These are phyloP conservation scores for Lithocarpus polystachyus DNA, from an alignment of 306 rosid genomes.

Conservation along the genomic window DNA sequence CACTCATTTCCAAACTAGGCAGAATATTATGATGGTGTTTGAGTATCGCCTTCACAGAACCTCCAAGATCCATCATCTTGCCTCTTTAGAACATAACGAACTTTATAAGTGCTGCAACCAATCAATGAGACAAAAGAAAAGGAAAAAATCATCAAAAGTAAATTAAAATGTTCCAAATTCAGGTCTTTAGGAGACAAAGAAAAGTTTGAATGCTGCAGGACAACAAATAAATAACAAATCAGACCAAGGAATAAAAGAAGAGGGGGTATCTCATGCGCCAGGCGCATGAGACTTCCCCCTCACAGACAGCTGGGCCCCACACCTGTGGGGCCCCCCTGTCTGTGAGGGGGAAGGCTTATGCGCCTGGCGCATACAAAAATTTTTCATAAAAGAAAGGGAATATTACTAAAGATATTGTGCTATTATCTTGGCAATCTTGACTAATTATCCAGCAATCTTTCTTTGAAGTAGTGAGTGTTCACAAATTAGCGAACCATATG, in stretches of 20 bases:
- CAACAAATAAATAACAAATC: background rate
- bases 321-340: no score
- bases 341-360: no score
- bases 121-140: constrained; percentile 8
- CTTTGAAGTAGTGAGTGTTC: no score
- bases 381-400: background rate
- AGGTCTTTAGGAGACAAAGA: background rate
- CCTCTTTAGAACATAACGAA: constrained; percentile 67
- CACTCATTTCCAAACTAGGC: constrained; percentile 24
- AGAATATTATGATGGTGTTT: constrained; percentile 39
- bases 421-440: background rate
- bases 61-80: constrained; percentile 95
- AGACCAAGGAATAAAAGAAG: background rate
- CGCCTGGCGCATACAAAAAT: no score
- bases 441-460: background rate
- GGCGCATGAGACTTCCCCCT: no score
- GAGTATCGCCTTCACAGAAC: constrained; percentile 75
- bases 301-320: no score
- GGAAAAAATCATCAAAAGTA: background rate
- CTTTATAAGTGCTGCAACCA: constrained; percentile 76
- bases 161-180: background rate
- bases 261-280: no score
- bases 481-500: no score
- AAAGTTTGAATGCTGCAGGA: background rate
- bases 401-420: background rate